Evolutionary conservation across 1,284 basidiomycete species (phyloP), one percentile per base, ranked within the genome.

Genomic region (Macrocybe sp.): DNA sequence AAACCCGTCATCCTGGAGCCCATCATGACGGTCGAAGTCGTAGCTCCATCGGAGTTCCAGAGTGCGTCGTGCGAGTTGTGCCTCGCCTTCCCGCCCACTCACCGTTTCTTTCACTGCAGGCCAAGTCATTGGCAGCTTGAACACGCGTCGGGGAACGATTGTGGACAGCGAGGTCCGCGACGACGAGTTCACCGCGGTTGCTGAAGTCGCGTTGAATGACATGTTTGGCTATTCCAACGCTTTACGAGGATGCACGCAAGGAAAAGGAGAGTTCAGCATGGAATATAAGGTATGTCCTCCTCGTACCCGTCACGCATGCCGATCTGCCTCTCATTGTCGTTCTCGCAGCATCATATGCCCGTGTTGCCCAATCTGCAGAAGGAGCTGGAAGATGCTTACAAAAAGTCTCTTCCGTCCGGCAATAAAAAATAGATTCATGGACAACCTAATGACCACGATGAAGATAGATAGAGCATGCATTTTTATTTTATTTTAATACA

Each of bases 211-310:
- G 7, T 69, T 99, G 66, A 98, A 96, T 68, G 96, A 99, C 63
- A 99, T 99, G 97, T 99, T 99, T 65, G 96, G 96, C 31, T 99
- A 96, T 65, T 94, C 92, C 29, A 91, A 84, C 61, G 88, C 91
- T 59, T 73, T 99, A 45, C 83, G 97, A 51, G 96, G 96, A 4
- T 83, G 85, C 55, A 99, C 96, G 0, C 96, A 99, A 71, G 93
- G 94, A 61, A 97, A 97, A 74, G 93, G 88, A 52, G 91, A 94
- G 69, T 96, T 95, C 64, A 91, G 89, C 54, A 97, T 97, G 94
- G 93, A 96, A 67, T 97, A 96, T 69, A 92, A 91, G 76, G 88
- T 86, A 55, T 44, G 72, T 62, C 47, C 1, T 33, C 14, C 32
- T 40, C 10, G 40, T 45, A 43, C n/a, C 32, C 33, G 34, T 28